Percentiles rank a stretch among this genome's conserved stretches.
Conservation (phyloP, 371 early-diverging fungal species). For the Mucor saturninus region DNA sequence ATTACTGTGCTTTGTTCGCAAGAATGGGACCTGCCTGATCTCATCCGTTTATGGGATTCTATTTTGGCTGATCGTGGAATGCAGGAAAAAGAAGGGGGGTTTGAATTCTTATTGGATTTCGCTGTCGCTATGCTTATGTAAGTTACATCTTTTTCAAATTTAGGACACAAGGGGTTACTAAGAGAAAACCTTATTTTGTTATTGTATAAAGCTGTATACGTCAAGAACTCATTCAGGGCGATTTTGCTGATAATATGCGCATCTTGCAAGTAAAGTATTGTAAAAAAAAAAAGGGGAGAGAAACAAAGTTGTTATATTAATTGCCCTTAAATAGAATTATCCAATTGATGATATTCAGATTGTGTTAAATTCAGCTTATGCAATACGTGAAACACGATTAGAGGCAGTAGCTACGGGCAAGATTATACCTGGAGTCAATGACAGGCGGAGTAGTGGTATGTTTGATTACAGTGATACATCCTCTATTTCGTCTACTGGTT, state of each 20-base stretch:
- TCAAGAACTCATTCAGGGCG: slow-evolving; percentile 59
- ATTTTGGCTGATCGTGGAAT: slow-evolving; percentile 70
- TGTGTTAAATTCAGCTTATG: slow-evolving; percentile 45
- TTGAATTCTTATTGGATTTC: slow-evolving; percentile 80
- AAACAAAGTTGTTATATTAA: not conserved
- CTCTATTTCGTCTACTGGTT: slow-evolving; percentile 45
- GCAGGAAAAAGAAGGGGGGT: slow-evolving; percentile 45
- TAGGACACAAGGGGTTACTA: not conserved
- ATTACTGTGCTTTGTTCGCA: slow-evolving; percentile 82
- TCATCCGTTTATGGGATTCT: slow-evolving; percentile 87
- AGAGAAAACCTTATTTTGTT: not conserved
- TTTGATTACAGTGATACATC: slow-evolving; percentile 49
- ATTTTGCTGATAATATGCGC: slow-evolving; percentile 70
- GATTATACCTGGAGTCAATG: slow-evolving; percentile 46
- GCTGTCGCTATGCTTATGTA: slow-evolving; percentile 80
- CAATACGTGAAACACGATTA: slow-evolving; percentile 46
- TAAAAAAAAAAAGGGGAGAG: not conserved
- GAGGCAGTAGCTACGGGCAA: slow-evolving; percentile 34
- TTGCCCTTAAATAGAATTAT: slow-evolving; percentile 45
- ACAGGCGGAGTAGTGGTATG: slow-evolving; percentile 36
- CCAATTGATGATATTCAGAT: slow-evolving; percentile 56
- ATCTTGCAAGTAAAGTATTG: slow-evolving; percentile 57
- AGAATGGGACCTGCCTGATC: slow-evolving; percentile 84
- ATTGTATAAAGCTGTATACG: slow-evolving; percentile 54
- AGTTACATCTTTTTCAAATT: slow-evolving; percentile 28